Evolutionary conservation across 345 rosid species (phyloP).

Genomic region (Pseudoturritis turrita): DNA sequence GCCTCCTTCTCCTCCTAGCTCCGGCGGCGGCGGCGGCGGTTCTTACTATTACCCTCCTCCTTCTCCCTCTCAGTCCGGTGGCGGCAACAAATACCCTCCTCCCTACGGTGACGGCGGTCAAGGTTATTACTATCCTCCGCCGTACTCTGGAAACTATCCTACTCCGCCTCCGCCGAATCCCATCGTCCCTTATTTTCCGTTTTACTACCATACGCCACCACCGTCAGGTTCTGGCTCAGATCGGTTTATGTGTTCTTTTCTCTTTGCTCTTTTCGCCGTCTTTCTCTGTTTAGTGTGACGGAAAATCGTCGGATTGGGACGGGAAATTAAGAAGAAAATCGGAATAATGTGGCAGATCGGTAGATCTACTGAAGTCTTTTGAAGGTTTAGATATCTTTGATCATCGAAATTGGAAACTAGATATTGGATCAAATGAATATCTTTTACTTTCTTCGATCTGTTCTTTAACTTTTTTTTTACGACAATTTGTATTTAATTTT

Average conservation of each 20-base stretch:
- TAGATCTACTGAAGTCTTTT: constrained; percentile 11
- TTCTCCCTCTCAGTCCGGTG: constrained; percentile 48
- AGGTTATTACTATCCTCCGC: constrained; percentile 58
- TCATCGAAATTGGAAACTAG: constrained; percentile 7
- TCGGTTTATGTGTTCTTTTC: not conserved
- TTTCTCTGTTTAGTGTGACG: constrained; percentile 21
- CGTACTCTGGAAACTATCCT: constrained; percentile 43
- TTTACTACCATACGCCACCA: constrained; percentile 72
- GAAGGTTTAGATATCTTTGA: constrained; percentile 5
- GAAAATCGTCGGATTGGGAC: not conserved
- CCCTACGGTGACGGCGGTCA: constrained; percentile 44
- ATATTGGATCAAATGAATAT: constrained; percentile 20
- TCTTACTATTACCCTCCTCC: constrained; percentile 63
- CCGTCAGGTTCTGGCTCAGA: constrained; percentile 33
- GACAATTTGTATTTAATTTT: constrained; percentile 25
- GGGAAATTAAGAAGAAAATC: not conserved
- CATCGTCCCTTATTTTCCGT: constrained; percentile 94
- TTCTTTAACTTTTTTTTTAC: not conserved
- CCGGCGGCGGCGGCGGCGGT: constrained; percentile 36
- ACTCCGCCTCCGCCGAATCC: constrained; percentile 93
- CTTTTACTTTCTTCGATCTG: constrained; percentile 16
- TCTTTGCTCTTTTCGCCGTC: not conserved
- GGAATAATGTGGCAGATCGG: constrained; percentile 7
- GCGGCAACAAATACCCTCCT: constrained; percentile 37
- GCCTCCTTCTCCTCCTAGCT: constrained; percentile 64